Percentiles rank a stretch among this genome's conserved stretches.
Evolutionary conservation across 371 early-diverging fungal genomes (phyloP).

Genomic region (Dichotomocladium elegans): DNA sequence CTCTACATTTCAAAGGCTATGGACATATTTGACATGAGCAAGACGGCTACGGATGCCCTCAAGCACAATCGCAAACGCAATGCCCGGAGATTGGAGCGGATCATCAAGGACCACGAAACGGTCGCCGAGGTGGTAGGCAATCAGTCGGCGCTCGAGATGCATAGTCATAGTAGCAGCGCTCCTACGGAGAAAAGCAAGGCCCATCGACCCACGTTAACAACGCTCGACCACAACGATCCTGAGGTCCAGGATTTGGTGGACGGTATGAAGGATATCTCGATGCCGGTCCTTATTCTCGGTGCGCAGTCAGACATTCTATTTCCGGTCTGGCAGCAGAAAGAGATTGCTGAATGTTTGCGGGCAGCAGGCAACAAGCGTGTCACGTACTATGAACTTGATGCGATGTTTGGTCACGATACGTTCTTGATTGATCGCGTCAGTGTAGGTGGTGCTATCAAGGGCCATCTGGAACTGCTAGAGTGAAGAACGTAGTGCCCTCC

Average conservation of each 20-base stretch:
- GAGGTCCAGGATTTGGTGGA: conserved; percentile 49
- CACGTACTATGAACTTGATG: conserved; percentile 95
- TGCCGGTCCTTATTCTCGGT: conserved; percentile 87
- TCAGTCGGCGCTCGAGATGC: conserved; percentile 35
- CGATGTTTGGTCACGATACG: conserved; percentile 96
- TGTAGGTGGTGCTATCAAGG: conserved; percentile 93
- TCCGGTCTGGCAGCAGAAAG: conserved; percentile 93
- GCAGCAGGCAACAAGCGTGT: conserved; percentile 81
- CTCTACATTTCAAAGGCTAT: conserved; percentile 95
- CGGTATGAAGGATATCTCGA: conserved; percentile 56
- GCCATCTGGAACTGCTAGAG: conserved; percentile 74
- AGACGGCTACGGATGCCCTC: conserved; percentile 44
- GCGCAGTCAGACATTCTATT: conserved; percentile 94
- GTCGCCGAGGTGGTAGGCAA: conserved; percentile 24
- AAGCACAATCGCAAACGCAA: conserved; percentile 41
- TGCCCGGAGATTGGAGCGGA: conserved; percentile 21
- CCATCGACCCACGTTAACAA: conserved; percentile 14
- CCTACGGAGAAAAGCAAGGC: conserved; percentile 4
- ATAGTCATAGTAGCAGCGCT: neutral
- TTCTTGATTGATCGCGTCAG: conserved; percentile 88
- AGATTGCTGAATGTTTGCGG: conserved; percentile 84
- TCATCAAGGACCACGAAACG: conserved; percentile 14
- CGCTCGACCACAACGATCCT: conserved; percentile 38
- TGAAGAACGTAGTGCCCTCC: too few relatives aligned
- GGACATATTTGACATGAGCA: conserved; percentile 95